Base-by-base conservation (phyloP, 129 eudicot genomes). In the Saposhnikovia divaricata region DNA sequence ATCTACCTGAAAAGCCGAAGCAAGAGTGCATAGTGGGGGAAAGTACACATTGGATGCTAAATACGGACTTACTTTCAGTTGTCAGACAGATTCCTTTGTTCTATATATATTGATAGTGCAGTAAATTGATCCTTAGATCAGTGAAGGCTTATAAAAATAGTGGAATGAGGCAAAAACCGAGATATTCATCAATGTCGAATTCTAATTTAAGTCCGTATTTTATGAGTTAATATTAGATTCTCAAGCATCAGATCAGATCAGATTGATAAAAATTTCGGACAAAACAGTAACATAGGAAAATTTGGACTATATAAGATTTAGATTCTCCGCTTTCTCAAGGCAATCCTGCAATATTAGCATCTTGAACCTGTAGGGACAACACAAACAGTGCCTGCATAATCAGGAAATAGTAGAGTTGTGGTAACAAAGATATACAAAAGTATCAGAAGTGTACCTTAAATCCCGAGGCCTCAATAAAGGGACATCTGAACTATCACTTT, bases 401-500 rank as follows among this genome's bases (percentile, higher is more conserved):
- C 71, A 59, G 80, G 47, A 79, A 77, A 44, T 74, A 44, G 77
- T 9, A 59, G 18, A 27, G 42, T 8, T 43, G 39, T 44, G 45
- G 55, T 23, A 73, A 42, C 51, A 81, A 80, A 42, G 42, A 15
- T 31, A 43, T 11, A 50, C 45, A 40, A 23, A 48, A 79, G 80
- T 8, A 74, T 61, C 61, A 78, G 53, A 63, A 27, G n/a, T n/a
- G 34, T 82, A 93, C 98, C 96, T 91, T 75, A 93, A 86, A 86
- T 93, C 98, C 81, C 89, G 90, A 78, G 97, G 92, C 81, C 96
- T 86, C 88, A 93, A 81, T 78, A 93, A 84, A 45, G 98, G 96
- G 80, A 84, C 74, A 77, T 82, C 83, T 44, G 96, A 88, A 74
- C 93, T 70, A 77, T 88, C 86, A 38, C 61, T 85, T 37, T 87